phyloP scores from a whole-genome alignment of 768 basidiomycete genomes.

The Trametes sanguinea region DNA sequence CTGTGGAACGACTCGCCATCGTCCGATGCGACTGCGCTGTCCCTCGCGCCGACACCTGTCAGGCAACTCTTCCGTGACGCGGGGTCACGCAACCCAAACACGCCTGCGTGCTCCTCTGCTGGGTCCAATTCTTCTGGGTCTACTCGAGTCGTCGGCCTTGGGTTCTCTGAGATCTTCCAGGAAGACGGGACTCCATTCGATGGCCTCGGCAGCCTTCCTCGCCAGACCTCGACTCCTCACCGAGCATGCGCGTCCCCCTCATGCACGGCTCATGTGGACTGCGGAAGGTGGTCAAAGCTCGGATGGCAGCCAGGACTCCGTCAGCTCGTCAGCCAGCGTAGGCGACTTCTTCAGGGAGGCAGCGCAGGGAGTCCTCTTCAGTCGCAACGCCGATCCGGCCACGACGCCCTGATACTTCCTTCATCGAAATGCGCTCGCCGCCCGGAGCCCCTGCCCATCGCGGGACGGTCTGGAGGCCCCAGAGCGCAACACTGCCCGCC shows the following conservation, averaged over 20 bases:
- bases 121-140: not conserved
- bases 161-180: slow-evolving; percentile 19
- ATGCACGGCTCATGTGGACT: not conserved
- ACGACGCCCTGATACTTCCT: not conserved
- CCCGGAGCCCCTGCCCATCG: not conserved
- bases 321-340: not conserved
- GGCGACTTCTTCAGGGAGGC: too few species aligned
- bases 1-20: not conserved
- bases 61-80: not conserved
- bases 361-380: not conserved
- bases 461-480: not conserved
- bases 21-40: not conserved
- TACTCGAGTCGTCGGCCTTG: not conserved
- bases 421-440: not conserved
- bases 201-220: slow-evolving; percentile 21
- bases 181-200: slow-evolving; percentile 22
- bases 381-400: not conserved
- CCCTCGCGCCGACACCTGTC: not conserved
- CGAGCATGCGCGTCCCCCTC: not conserved
- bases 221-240: not conserved
- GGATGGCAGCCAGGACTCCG: not conserved
- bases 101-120: not conserved
- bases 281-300: not conserved
- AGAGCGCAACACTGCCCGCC: not conserved
- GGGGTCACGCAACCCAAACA: not conserved